phyloP scores from a whole-genome alignment of 768 basidiomycete species.

The Russula dissimulans region DNA sequence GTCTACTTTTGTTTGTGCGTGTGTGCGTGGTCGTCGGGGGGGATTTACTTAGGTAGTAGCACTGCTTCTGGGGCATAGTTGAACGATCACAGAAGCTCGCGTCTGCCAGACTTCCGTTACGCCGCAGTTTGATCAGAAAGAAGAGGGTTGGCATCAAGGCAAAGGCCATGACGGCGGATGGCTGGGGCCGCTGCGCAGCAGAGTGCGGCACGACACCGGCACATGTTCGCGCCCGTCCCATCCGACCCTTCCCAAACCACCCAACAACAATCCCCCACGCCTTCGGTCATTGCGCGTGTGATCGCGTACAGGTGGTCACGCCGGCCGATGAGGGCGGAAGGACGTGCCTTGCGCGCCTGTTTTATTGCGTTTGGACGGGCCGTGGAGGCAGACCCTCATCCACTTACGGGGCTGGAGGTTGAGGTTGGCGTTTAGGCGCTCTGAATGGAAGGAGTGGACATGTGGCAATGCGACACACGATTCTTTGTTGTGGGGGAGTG shows the following conservation, averaged over 20 bases:
- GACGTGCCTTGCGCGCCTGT: neutral
- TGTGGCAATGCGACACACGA: neutral
- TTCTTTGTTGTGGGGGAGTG: neutral
- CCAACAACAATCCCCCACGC: too few species aligned
- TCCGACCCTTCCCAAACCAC: neutral
- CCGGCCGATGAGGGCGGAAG: conserved; percentile 7
- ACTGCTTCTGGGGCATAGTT: neutral
- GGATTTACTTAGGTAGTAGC: neutral
- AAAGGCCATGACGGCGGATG: neutral
- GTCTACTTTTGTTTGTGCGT: neutral
- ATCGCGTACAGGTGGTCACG: neutral
- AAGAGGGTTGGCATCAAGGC: neutral
- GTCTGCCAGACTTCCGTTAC: neutral
- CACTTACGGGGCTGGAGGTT: neutral
- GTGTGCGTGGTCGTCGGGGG: conserved; percentile 5
- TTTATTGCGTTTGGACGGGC: neutral
- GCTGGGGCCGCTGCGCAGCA: neutral
- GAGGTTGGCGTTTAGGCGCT: neutral
- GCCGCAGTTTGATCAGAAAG: neutral
- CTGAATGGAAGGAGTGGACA: neutral
- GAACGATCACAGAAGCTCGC: neutral
- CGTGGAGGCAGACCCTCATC: neutral
- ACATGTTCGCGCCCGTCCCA: neutral
- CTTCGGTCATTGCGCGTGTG: neutral
- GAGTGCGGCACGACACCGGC: neutral